phyloP scores from a whole-genome alignment of 768 basidiomycete genomes.

The Podaxis sp. region DNA sequence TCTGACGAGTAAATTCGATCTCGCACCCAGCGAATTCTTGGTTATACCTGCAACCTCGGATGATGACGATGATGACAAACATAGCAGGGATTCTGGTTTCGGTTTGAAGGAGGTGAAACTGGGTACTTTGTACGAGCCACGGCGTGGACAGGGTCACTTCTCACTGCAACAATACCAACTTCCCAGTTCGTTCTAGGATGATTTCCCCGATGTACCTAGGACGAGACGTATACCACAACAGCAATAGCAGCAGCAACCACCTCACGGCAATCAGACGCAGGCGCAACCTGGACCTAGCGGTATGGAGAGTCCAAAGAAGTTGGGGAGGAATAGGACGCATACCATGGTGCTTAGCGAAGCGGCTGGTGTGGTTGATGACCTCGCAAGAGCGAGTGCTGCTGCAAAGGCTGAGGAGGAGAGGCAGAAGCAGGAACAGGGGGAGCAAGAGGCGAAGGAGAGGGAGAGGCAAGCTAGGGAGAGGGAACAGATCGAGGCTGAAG shows the following conservation, averaged over 20 bases:
- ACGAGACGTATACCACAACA: not conserved
- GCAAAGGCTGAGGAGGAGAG: conserved; percentile 5
- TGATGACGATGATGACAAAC: conserved; percentile 20
- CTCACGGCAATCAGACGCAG: not conserved
- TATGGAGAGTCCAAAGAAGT: conserved; percentile 38
- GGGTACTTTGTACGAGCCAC: conserved; percentile 14
- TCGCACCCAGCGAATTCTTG: conserved; percentile 82
- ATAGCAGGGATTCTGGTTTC: conserved; percentile 29
- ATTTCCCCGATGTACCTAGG: conserved; percentile 7
- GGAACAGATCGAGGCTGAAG: not conserved
- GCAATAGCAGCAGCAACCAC: not conserved
- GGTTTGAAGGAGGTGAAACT: conserved; percentile 4
- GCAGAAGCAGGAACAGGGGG: conserved; percentile 17
- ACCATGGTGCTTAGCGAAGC: conserved; percentile 69
- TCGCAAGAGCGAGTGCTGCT: conserved; percentile 18
- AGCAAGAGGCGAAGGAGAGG: conserved; percentile 13
- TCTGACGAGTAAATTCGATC: conserved; percentile 74
- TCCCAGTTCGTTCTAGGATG: conserved; percentile 3
- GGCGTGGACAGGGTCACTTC: not conserved
- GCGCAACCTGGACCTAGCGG: not conserved
- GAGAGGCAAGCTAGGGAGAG: not conserved
- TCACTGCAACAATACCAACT: conserved; percentile 6
- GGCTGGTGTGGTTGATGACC: conserved; percentile 34
- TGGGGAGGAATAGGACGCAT: conserved; percentile 63
- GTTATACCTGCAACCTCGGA: conserved; percentile 56